Base-by-base conservation (phyloP, 257 asterid genomes). In the Leptodermis oblonga region DNA sequence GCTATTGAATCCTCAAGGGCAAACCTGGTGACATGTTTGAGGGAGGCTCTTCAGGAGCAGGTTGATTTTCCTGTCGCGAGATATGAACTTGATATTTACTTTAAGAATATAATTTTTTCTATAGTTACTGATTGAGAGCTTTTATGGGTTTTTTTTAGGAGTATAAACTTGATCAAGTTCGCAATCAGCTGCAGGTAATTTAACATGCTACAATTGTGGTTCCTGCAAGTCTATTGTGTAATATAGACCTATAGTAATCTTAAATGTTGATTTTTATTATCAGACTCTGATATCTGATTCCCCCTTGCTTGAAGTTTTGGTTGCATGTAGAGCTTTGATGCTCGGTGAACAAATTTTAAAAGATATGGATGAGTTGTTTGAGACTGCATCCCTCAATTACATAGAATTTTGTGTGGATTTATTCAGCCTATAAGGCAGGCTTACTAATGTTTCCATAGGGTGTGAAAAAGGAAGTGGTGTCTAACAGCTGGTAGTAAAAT, bases 1-100 rank as follows among this genome's bases (percentile, higher is more conserved):
- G 71, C 77, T 48, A 76, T 88, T 62, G 95, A 90, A 78, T 81
- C 94, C 68, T 86, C 88, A 56, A 79, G 96, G 80, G 84, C 83
- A 52, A 86, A 79, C 75, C 92, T 93, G 26, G 92, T 88, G 49
- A 77, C 89, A 68, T 84, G 83, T 62, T 83, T 93, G 78, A 82
- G 86, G 20, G 95, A 90, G 72, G 89, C 91, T 72, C 87, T 93
- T 65, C 88, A 80, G 74, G 99, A 88, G 81, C 96, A 90, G 96
- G 96, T 92, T 73, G 53, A 64, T 76, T 46, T 42, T 58, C 77
- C 52, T 61, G 33, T 15, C n/a, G 64, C 62, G 22, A 36, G 60
- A 18, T 34, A n/a, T 22, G 17, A 20, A 36, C 54, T 58, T 53
- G 7, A 51, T 26, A 51, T 20, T 60, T 62, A 43, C 20, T 56